These are phyloP conservation scores for Phaffia rhodozyma DNA, from an alignment of 1,284 basidiomycete genomes.

Conservation along the genomic window DNA sequence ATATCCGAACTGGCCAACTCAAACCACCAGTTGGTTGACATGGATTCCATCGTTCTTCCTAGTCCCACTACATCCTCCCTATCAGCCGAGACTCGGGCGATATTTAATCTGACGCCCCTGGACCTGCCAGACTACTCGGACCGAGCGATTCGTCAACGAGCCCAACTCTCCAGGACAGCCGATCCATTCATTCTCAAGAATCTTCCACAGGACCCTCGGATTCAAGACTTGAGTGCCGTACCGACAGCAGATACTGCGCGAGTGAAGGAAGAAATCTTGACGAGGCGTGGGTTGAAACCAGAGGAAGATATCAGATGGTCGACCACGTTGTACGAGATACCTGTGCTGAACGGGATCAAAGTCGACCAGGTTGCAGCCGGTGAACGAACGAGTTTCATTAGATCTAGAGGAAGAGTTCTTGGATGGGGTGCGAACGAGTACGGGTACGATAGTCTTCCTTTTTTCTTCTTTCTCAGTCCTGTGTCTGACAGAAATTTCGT, in stretches of 20 bases:
- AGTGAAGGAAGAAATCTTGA: neutral
- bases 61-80: slow-evolving; percentile 22
- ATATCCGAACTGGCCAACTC: slow-evolving; percentile 65
- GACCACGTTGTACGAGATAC: slow-evolving; percentile 65
- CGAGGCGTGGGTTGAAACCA: slow-evolving; percentile 19
- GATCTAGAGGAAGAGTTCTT: slow-evolving; percentile 66
- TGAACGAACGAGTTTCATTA: slow-evolving; percentile 57
- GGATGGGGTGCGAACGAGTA: slow-evolving; percentile 79
- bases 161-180: slow-evolving; percentile 25
- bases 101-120: slow-evolving; percentile 36
- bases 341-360: slow-evolving; percentile 54
- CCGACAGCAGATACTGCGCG: slow-evolving; percentile 19
- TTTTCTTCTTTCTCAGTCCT: neutral
- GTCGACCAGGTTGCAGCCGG: slow-evolving; percentile 63
- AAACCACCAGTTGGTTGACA: slow-evolving; percentile 73
- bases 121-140: slow-evolving; percentile 47
- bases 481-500: neutral
- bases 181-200: slow-evolving; percentile 32
- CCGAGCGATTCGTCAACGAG: slow-evolving; percentile 43
- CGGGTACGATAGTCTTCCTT: slow-evolving; percentile 42
- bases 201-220: slow-evolving; percentile 24
- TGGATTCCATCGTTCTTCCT: slow-evolving; percentile 44
- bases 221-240: slow-evolving; percentile 18
- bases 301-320: slow-evolving; percentile 53
- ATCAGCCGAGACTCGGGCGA: slow-evolving; percentile 17